Conservation (phyloP, 1,139 yeast species). For the Spencermartinsiella ligniputridi region DNA sequence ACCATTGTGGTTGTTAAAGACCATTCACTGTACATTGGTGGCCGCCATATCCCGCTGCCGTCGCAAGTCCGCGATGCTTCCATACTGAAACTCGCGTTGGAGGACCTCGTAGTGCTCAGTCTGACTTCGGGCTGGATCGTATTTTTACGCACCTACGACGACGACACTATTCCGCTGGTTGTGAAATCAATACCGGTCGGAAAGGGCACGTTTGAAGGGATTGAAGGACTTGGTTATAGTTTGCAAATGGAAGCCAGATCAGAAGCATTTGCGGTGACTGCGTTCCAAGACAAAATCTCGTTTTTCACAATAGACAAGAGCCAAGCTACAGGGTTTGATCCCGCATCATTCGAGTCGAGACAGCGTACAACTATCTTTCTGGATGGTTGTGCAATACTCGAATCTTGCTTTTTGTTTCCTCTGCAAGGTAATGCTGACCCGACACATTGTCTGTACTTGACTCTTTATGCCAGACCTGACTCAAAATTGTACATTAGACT, state of each 20-base stretch:
- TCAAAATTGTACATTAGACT: conserved; percentile 1
- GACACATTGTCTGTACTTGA: background rate
- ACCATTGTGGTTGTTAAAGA: conserved; percentile 1
- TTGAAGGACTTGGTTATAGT: conserved; percentile 6
- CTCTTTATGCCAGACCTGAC: conserved; percentile 1
- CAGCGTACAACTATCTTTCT: conserved; percentile 1
- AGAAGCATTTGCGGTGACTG: conserved; percentile 3
- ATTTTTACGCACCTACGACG: background rate
- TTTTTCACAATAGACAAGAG: background rate
- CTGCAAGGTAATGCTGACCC: background rate
- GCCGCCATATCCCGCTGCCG: background rate
- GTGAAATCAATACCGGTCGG: conserved; percentile 1
- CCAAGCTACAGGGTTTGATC: background rate
- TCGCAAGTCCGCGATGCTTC: background rate
- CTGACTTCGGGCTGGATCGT: conserved; percentile 6
- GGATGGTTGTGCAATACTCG: background rate
- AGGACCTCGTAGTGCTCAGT: conserved; percentile 3
- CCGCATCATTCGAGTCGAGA: conserved; percentile 1
- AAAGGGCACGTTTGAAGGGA: conserved; percentile 2
- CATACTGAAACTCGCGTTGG: background rate
- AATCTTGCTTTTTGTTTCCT: conserved; percentile 4
- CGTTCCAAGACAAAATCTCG: background rate
- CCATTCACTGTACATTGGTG: background rate
- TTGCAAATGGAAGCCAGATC: conserved; percentile 4
- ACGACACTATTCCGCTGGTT: conserved; percentile 1